A percentile compares a stretch with the other conserved stretches of the same genome.
Conservation (phyloP, 345 rosid genomes). For the Citrus hindsii region DNA sequence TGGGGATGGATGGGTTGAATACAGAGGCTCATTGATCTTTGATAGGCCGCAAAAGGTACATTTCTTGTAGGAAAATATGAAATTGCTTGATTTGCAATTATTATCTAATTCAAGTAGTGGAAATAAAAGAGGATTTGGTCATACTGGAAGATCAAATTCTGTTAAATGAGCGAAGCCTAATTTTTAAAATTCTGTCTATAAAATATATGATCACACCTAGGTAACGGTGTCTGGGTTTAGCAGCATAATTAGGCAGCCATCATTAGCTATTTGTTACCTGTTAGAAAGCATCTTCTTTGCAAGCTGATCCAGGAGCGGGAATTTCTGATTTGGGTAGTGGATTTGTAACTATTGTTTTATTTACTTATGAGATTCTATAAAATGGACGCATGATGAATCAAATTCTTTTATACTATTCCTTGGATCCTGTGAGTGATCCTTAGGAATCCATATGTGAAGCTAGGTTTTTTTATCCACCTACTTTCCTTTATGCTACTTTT, state of each 20-base stretch:
- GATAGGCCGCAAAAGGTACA: constrained; percentile 75
- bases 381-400: neutral
- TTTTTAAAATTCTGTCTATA: neutral
- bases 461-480: no score
- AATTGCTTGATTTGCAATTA: neutral
- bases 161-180: neutral
- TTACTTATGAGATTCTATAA: neutral
- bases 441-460: no score
- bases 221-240: neutral
- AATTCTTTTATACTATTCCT: neutral
- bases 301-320: neutral
- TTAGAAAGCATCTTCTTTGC: neutral
- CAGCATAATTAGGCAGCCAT: neutral
- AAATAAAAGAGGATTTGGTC: neutral
- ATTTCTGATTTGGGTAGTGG: neutral
- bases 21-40: constrained; percentile 83
- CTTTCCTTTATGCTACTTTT: neutral
- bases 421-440: neutral
- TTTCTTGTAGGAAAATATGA: neutral
- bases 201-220: neutral
- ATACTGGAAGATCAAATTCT: neutral
- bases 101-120: neutral
- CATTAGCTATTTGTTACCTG: neutral
- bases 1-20: constrained; percentile 99
- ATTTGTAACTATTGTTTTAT: neutral